Evolutionary conservation across 2,329 filamentous ascomycete genomes (phyloP).

Genomic region (Exophiala dermatitidis): DNA sequence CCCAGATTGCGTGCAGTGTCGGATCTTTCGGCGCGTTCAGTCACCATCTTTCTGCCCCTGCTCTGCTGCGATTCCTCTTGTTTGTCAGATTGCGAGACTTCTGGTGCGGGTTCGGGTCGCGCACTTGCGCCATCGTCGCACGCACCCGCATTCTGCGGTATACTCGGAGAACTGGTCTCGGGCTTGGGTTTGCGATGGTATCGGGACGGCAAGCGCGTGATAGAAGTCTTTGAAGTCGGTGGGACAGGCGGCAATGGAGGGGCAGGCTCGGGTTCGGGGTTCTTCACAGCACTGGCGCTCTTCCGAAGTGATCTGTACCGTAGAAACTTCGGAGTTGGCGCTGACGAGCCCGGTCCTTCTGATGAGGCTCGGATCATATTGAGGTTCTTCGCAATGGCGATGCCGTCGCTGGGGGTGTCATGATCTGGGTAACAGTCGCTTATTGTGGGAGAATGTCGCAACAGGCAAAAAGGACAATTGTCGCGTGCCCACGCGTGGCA

Average conservation of each 20-base stretch:
- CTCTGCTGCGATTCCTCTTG: background rate
- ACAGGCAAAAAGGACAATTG: no score
- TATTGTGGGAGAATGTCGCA: background rate
- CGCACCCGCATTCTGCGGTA: background rate
- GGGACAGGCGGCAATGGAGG: constrained; percentile 10
- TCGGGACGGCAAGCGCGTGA: constrained; percentile 18
- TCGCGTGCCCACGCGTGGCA: no score
- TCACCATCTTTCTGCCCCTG: constrained; percentile 1
- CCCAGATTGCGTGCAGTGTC: background rate
- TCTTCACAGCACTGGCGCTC: constrained; percentile 27
- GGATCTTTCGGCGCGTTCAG: constrained; percentile 1
- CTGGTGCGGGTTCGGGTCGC: background rate
- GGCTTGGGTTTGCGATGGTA: constrained; percentile 14
- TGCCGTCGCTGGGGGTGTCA: background rate
- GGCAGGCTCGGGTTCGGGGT: constrained; percentile 2
- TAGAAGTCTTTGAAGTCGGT: constrained; percentile 2
- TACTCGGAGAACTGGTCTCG: background rate
- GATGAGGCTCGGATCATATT: constrained; percentile 7
- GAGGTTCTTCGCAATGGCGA: background rate
- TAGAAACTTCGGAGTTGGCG: constrained; percentile 42
- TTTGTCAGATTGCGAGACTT: background rate
- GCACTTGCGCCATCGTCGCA: background rate
- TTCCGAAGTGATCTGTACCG: constrained; percentile 53
- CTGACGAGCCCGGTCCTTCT: constrained; percentile 1
- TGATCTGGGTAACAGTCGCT: background rate